phyloP scores from a whole-genome alignment of 345 rosid genomes.

The Salix viminalis region DNA sequence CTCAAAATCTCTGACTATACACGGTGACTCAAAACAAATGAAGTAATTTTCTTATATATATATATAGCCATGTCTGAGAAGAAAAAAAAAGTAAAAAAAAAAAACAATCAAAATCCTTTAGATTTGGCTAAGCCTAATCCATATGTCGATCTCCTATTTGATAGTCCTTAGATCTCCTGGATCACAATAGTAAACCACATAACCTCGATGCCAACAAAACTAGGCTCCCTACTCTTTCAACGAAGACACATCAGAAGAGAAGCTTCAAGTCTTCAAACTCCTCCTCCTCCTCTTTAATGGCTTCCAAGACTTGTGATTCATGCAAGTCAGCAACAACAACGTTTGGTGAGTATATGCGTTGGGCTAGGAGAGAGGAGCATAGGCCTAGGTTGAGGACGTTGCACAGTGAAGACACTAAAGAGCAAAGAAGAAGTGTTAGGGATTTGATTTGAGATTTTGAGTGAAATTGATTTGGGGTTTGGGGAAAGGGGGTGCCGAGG shows the following conservation, averaged over 20 bases:
- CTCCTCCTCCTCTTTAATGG: conserved; percentile 36
- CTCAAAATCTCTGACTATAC: neutral
- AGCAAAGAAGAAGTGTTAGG: too few relatives aligned
- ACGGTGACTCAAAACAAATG: too few relatives aligned
- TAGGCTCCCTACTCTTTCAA: neutral
- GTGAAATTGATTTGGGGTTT: too few relatives aligned
- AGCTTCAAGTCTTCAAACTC: neutral
- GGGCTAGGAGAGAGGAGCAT: too few relatives aligned
- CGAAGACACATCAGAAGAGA: neutral
- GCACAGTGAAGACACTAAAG: too few relatives aligned
- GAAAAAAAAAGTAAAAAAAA: too few relatives aligned
- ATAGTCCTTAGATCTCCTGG: conserved; percentile 31
- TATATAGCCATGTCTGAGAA: too few relatives aligned
- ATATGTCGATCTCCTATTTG: conserved; percentile 40
- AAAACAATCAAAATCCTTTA: neutral
- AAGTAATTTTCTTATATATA: too few relatives aligned
- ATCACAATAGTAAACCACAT: conserved; percentile 18
- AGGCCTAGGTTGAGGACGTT: too few relatives aligned
- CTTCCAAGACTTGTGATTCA: conserved; percentile 81
- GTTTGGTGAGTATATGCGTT: conserved; percentile 4
- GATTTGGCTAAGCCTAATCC: conserved; percentile 54
- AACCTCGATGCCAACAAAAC: neutral
- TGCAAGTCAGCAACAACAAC: conserved; percentile 89
- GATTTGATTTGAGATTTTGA: too few relatives aligned
- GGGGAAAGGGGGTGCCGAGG: too few relatives aligned